phyloP scores from a whole-genome alignment of 257 asterid species.

The Mitragyna speciosa region DNA sequence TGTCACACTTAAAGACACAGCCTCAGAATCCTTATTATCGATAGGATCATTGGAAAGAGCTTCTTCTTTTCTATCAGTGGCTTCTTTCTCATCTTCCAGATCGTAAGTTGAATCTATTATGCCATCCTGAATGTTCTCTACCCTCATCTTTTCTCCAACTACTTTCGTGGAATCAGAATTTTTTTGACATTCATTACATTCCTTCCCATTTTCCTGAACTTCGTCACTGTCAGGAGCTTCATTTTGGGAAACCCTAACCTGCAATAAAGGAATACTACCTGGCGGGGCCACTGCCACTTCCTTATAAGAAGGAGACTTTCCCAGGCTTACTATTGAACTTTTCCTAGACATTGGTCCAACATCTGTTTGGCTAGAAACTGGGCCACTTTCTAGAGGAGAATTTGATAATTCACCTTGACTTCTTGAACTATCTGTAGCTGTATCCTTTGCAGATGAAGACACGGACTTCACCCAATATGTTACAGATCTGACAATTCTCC shows the following conservation, averaged over 20 bases:
- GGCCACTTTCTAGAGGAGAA: conserved; percentile 46
- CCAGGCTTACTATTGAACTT: conserved; percentile 76
- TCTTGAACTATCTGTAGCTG: conserved; percentile 37
- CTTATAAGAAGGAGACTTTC: conserved; percentile 94
- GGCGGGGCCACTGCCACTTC: conserved; percentile 99
- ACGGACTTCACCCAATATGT: conserved; percentile 86
- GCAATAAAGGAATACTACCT: conserved; percentile 77
- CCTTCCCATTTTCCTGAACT: conserved; percentile 43
- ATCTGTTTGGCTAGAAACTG: conserved; percentile 50
- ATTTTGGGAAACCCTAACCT: conserved; percentile 48
- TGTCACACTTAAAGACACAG: conserved; percentile 30
- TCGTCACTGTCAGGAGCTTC: conserved; percentile 35
- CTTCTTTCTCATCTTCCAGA: conserved; percentile 40
- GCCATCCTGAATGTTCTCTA: conserved; percentile 34
- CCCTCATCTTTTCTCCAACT: conserved; percentile 41
- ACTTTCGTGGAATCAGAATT: conserved; percentile 23
- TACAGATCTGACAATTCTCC: conserved; percentile 69
- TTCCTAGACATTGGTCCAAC: conserved; percentile 49
- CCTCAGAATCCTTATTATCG: conserved; percentile 34
- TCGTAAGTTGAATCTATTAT: conserved; percentile 32
- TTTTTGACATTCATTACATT: conserved; percentile 32
- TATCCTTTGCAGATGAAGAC: conserved; percentile 49
- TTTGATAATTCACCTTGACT: conserved; percentile 45
- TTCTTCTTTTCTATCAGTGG: conserved; percentile 40
- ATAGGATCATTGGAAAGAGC: conserved; percentile 26